These are phyloP conservation scores for Scedosporium aurantiacum DNA, from an alignment of 2,329 filamentous ascomycete species.

Conservation along the genomic window DNA sequence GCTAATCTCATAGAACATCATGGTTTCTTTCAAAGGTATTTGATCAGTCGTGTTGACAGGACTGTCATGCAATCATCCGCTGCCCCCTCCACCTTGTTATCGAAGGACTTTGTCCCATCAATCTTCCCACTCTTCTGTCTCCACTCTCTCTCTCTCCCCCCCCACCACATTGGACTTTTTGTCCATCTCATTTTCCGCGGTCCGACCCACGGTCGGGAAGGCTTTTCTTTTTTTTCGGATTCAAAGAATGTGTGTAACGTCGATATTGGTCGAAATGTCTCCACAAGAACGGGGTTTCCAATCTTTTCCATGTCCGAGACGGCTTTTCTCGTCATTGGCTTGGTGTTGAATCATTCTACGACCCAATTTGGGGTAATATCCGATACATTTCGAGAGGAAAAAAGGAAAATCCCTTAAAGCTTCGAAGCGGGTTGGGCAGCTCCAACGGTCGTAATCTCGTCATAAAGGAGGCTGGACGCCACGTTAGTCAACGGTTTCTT, in stretches of 20 bases:
- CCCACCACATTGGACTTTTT: not conserved
- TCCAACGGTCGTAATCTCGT: conserved; percentile 72
- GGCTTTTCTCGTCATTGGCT: not conserved
- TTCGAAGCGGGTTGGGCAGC: conserved; percentile 50
- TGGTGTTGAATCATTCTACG: not conserved
- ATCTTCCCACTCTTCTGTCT: not conserved
- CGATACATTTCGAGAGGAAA: no score
- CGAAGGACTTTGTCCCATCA: not conserved
- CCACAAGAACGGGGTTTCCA: not conserved
- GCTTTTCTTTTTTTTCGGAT: not conserved
- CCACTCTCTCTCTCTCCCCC: no score
- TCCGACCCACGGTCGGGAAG: not conserved
- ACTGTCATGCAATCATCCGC: not conserved
- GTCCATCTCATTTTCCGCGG: not conserved
- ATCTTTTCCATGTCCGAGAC: not conserved
- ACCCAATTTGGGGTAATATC: not conserved
- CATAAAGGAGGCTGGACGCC: conserved; percentile 61
- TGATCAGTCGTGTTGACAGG: not conserved
- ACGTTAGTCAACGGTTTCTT: conserved; percentile 11
- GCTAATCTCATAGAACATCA: no score
- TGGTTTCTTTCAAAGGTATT: no score
- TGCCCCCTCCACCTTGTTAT: not conserved
- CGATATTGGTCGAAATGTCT: not conserved
- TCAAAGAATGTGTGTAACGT: not conserved
- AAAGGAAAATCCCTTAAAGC: conserved; percentile 31